Evolutionary conservation across 2,329 filamentous ascomycete genomes (phyloP), one percentile per base, ranked within the genome.

Genomic region (Colletotrichum limetticola): DNA sequence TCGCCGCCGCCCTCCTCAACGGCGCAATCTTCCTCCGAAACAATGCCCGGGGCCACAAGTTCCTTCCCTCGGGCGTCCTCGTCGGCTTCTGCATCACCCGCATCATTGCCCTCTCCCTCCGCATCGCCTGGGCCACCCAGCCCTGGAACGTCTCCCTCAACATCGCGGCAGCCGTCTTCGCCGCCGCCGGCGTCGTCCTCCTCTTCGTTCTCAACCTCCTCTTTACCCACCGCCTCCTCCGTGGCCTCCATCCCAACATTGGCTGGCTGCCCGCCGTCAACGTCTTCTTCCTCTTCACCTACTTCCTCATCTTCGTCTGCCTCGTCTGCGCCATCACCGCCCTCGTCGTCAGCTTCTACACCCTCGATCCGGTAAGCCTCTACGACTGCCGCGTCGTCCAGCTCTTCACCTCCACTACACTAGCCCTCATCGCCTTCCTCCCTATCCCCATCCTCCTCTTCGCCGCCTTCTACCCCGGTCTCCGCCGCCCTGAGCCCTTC

Each of bases 151-250:
- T 82, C 64, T 76, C 79, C 68, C 76, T 90, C 68, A 85, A 84
- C 77, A 87, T 91, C 72, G 90, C 92, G 8, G 90, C 93, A 4
- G 86, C 86, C 75, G 89, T 97, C 78, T 91, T 97, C 77, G 89
- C 94, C 70, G 90, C 91, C 57, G 91, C 93, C 0, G 94, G 94
- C 55, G 91, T 95, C 19, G 80, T 97, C 42, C 82, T 97, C 8
- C 84, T 97, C 30, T 96, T 94, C 81, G 83, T 96, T 77, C 85
- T 95, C 82, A 97, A 97, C 83, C 83, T 97, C 55, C 84, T 97
- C 78, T 94, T 95, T 79, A 83, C 92, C 0, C 93, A 95, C 82
- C 91, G 95, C 58, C 87, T 97, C 30, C 82, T 97, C 22, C 89
- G 95, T 66, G 92, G 93, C 5, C 89, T 90, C 58, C 93, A 95